phyloP scores from a whole-genome alignment of 2,329 filamentous ascomycete genomes.

The Dactylellina parvicollis region DNA sequence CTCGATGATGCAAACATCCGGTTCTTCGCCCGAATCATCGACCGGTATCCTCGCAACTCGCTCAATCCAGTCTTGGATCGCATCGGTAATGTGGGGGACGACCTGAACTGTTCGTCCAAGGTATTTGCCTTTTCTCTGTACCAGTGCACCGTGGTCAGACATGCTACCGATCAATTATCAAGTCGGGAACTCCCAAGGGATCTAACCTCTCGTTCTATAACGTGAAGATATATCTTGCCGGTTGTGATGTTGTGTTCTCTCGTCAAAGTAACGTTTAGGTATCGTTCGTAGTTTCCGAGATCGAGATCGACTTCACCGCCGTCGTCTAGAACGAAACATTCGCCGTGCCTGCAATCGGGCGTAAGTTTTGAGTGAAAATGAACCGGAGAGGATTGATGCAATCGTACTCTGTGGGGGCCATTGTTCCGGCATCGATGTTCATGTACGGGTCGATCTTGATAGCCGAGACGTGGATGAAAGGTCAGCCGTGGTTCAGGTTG shows the following conservation, averaged over 20 bases:
- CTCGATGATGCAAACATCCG: conserved; percentile 91
- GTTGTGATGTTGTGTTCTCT: conserved; percentile 96
- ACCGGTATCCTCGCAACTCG: conserved; percentile 85
- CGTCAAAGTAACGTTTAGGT: conserved; percentile 82
- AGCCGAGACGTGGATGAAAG: conserved; percentile 67
- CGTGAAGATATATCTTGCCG: conserved; percentile 91
- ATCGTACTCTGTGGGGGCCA: conserved; percentile 71
- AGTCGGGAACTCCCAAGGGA: not conserved
- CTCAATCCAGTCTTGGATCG: conserved; percentile 92
- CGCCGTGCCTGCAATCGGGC: conserved; percentile 73
- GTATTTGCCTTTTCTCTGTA: conserved; percentile 73
- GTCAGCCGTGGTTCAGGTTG: conserved; percentile 57
- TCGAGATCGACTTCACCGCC: conserved; percentile 81
- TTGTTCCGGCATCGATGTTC: conserved; percentile 78
- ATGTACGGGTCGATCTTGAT: conserved; percentile 80
- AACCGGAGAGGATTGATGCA: not conserved
- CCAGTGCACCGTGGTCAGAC: not conserved
- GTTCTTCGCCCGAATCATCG: conserved; percentile 81
- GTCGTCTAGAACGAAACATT: conserved; percentile 87
- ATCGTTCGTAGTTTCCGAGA: conserved; percentile 80
- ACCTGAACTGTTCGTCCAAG: conserved; percentile 89
- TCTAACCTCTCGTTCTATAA: conserved; percentile 74
- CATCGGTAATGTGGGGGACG: conserved; percentile 90
- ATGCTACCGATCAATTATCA: not conserved
- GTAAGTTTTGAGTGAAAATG: conserved; percentile 11